A percentile compares a stretch with the other conserved stretches of the same genome.
Evolutionary conservation across 176 grass and related monocot genomes (phyloP).

Genomic region (Metroxylon sagu): DNA sequence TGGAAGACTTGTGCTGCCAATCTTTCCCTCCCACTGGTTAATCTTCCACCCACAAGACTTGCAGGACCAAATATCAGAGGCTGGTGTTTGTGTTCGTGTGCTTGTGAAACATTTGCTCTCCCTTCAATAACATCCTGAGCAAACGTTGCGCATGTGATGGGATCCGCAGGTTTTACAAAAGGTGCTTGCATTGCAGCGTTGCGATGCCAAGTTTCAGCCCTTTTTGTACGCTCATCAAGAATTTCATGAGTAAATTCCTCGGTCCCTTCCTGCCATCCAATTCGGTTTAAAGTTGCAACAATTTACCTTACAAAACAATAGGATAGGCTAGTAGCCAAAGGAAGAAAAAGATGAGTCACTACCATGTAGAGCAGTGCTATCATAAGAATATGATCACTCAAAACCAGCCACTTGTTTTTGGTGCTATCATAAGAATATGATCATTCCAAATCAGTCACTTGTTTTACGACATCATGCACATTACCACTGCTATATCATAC

Average conservation of each 20-base stretch:
- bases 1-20: constrained; percentile 86
- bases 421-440: too few relatives aligned
- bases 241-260: constrained; percentile 76
- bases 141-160: constrained; percentile 92
- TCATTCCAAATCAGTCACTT: too few relatives aligned
- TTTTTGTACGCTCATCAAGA: constrained; percentile 65
- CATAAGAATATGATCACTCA: too few relatives aligned
- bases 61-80: constrained; percentile 89
- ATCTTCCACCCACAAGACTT: constrained; percentile 54
- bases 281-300: background rate
- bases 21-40: constrained; percentile 74
- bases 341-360: too few relatives aligned
- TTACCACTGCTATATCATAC: too few relatives aligned
- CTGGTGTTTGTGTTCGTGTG: constrained; percentile 82
- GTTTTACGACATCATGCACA: too few relatives aligned
- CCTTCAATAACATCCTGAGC: constrained; percentile 96
- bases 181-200: constrained; percentile 49
- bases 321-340: too few relatives aligned
- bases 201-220: constrained; percentile 75
- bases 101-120: constrained; percentile 73
- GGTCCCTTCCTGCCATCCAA: constrained; percentile 29
- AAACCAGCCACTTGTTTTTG: too few relatives aligned
- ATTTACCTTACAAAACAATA: too few relatives aligned
- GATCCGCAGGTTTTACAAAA: constrained; percentile 71
- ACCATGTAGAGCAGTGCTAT: too few relatives aligned